phyloP scores from a whole-genome alignment of 345 rosid species.

The Gossypium stocksii region DNA sequence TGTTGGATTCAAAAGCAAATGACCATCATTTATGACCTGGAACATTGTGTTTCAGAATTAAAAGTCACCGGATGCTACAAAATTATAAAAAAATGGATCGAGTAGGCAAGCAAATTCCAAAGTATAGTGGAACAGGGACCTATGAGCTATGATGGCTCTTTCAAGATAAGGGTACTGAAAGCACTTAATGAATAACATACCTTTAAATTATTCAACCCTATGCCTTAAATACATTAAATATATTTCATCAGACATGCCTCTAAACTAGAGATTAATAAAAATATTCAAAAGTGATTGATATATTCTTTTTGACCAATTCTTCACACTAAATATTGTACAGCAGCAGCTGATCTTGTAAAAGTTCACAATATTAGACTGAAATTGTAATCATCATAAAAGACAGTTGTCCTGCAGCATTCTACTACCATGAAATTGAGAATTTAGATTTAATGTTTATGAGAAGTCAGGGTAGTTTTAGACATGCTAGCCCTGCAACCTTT shows the following conservation, averaged over 20 bases:
- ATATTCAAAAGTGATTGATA: background rate
- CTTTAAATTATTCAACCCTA: background rate
- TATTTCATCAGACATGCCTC: background rate
- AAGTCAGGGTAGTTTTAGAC: background rate
- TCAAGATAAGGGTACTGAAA: background rate
- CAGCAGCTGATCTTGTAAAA: background rate
- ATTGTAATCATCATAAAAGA: slow-evolving; percentile 3
- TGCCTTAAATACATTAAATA: background rate
- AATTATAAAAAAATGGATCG: background rate
- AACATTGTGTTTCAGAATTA: background rate
- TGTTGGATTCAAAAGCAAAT: slow-evolving; percentile 6
- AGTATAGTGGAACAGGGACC: background rate
- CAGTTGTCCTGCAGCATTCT: background rate
- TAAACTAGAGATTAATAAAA: background rate
- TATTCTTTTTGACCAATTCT: background rate
- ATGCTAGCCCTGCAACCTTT: background rate
- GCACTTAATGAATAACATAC: background rate
- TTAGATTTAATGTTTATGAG: background rate
- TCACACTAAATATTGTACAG: background rate
- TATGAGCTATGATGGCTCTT: background rate
- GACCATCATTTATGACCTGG: background rate
- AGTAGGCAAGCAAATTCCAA: background rate
- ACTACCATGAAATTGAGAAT: slow-evolving; percentile 1
- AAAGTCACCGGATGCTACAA: background rate
- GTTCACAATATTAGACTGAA: background rate